These are phyloP conservation scores for Ogataea sp. DNA, from an alignment of 805 yeast species.

Conservation along the genomic window DNA sequence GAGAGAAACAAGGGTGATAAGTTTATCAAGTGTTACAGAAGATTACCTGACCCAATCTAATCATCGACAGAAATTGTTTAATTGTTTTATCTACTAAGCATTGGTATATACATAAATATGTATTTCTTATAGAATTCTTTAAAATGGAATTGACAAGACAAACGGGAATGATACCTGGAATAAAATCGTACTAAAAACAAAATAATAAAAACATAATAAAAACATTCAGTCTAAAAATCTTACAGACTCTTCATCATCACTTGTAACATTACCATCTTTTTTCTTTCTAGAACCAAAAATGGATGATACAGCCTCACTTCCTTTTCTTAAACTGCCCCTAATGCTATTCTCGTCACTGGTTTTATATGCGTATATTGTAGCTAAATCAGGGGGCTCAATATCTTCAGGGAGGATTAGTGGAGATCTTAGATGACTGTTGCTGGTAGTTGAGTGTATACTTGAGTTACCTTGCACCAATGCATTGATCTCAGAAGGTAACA, in stretches of 20 bases:
- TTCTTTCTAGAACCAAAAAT: slow-evolving; percentile 18
- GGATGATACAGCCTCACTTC: slow-evolving; percentile 33
- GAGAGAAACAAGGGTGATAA: slow-evolving; percentile 83
- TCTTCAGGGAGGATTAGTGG: slow-evolving; percentile 20
- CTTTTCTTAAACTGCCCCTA: slow-evolving; percentile 32
- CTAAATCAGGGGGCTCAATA: slow-evolving; percentile 29
- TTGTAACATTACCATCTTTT: slow-evolving; percentile 9
- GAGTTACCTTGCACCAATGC: slow-evolving; percentile 1
- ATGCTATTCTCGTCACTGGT: slow-evolving; percentile 26
- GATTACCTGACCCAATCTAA: slow-evolving; percentile 57
- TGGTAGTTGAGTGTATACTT: slow-evolving; percentile 1
- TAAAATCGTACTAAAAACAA: too few relatives aligned
- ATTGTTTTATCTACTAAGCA: too few relatives aligned
- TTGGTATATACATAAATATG: not conserved
- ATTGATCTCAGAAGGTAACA: slow-evolving; percentile 1
- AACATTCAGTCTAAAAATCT: slow-evolving; percentile 12
- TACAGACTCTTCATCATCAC: slow-evolving; percentile 22
- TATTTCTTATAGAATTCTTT: too few relatives aligned
- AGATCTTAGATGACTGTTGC: not conserved
- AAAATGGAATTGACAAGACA: too few relatives aligned
- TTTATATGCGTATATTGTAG: slow-evolving; percentile 25
- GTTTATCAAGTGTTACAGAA: slow-evolving; percentile 78
- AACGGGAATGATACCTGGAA: too few relatives aligned
- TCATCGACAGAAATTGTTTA: slow-evolving; percentile 4
- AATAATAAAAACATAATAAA: too few relatives aligned